Base-by-base conservation (phyloP, 768 basidiomycete genomes). In the Suillus lakei region DNA sequence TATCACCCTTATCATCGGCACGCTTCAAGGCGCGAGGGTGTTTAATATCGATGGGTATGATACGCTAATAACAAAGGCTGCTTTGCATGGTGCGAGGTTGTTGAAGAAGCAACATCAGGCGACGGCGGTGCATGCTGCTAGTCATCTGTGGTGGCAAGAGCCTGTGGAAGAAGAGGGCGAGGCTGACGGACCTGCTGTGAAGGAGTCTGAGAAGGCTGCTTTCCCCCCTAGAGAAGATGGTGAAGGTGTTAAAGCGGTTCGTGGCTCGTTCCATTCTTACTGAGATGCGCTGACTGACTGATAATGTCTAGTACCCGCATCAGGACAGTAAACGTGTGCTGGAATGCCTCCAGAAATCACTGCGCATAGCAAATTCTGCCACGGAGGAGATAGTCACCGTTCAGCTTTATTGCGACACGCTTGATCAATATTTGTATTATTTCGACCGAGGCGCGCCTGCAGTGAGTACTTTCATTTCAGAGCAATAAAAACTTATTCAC, bases 71-170 rank as follows among this genome's bases (percentile, higher is more conserved):
- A 99, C 98, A 32, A 99, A 99, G 79, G 98, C 97, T n/a, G 97
- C 97, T 7, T 80, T 99, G 68, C 98, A 99, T 76, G 96, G 95
- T 5, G 93, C 96, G 36, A 97, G 97, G 79, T 79, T 99, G 68
- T 77, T 99, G 77, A 99, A 99, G 86, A 99, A 99, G 85, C 95
- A 95, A 15, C 97, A 98, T 77, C 98, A 99, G 78, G 92, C 96
- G 15, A 93, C 90, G 10, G 98, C 97, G 5, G 98, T 99, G 26
- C 89, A 92, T 58, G 83, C 95, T 36, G 98, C 98, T 9, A 98
- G 96, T 75, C 98, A 99, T 79, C 80, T 99, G 70, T 99, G 97
- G 97, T 99, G 96, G 96, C 98, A 99, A 75, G 91, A 91, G 67
- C 68, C 78, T 62, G 74, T 77, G 0, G 74, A 77, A 28, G 87